Percentiles rank a stretch among this genome's conserved stretches.
Conservation (phyloP, 208 protist genomes). For the Trypanosoma scelopori region DNA sequence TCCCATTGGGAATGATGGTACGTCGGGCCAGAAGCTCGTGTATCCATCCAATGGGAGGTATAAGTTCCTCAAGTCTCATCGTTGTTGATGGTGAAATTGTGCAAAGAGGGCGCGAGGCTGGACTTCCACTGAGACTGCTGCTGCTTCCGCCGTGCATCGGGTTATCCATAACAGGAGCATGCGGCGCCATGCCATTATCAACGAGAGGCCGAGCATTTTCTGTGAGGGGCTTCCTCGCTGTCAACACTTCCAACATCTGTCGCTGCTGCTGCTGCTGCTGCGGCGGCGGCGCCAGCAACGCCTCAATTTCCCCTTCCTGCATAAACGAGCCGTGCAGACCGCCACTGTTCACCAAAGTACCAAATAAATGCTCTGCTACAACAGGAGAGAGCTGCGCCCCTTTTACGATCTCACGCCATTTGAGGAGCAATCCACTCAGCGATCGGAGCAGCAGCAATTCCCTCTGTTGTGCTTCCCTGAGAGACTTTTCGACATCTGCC, state of each 20-base stretch:
- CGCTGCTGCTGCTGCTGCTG: neutral
- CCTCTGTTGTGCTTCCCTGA: neutral
- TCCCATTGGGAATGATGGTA: neutral
- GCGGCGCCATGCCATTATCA: no score
- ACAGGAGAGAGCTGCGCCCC: neutral
- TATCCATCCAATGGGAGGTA: slow-evolving; percentile 13
- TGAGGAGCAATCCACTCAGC: slow-evolving; percentile 8
- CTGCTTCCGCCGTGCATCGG: no score
- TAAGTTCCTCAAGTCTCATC: neutral
- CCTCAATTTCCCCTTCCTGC: no score
- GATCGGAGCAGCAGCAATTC: slow-evolving; percentile 5
- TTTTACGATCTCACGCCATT: slow-evolving; percentile 14
- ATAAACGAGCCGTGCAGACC: neutral
- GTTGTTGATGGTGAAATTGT: no score
- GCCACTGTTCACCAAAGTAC: neutral
- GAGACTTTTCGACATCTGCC: neutral
- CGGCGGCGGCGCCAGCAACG: no score
- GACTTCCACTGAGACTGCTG: neutral
- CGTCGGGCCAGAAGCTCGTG: neutral
- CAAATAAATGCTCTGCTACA: slow-evolving; percentile 5
- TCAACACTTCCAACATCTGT: no score
- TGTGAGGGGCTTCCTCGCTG: no score
- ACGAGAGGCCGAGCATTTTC: no score
- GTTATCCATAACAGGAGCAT: no score
- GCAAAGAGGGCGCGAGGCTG: neutral